Evolutionary conservation across 148 eudicot genomes (phyloP).

Genomic region (Rhododendron williamsianum): DNA sequence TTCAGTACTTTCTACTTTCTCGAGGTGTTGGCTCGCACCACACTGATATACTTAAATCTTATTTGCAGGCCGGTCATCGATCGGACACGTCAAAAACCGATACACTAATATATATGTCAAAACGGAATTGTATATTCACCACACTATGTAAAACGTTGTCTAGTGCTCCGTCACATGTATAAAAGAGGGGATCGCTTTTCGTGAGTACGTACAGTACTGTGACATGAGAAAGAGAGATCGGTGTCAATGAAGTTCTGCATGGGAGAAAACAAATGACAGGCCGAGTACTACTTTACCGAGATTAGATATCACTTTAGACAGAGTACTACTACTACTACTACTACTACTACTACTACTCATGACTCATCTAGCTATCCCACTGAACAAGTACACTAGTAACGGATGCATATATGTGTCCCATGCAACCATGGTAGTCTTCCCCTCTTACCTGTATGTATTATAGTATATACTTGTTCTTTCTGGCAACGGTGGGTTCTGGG

Average conservation of each 20-base stretch:
- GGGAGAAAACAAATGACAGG: not conserved
- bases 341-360: not conserved
- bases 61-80: not conserved
- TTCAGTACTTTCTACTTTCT: not conserved
- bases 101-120: not conserved
- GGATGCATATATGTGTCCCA: not conserved
- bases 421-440: no score
- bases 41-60: not conserved
- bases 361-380: not conserved
- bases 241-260: not conserved
- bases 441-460: not conserved
- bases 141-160: not conserved
- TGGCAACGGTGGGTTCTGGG: no score
- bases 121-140: no score
- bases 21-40: not conserved
- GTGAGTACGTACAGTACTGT: not conserved
- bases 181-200: not conserved
- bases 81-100: no score
- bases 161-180: not conserved
- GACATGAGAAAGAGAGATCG: not conserved
- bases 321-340: not conserved
- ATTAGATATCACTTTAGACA: not conserved
- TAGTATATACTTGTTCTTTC: no score
- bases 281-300: not conserved
- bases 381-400: not conserved